Percentiles rank a stretch among this genome's conserved stretches.
phyloP scores from a whole-genome alignment of 441 rosid species.

The Gossypium gossypioides region DNA sequence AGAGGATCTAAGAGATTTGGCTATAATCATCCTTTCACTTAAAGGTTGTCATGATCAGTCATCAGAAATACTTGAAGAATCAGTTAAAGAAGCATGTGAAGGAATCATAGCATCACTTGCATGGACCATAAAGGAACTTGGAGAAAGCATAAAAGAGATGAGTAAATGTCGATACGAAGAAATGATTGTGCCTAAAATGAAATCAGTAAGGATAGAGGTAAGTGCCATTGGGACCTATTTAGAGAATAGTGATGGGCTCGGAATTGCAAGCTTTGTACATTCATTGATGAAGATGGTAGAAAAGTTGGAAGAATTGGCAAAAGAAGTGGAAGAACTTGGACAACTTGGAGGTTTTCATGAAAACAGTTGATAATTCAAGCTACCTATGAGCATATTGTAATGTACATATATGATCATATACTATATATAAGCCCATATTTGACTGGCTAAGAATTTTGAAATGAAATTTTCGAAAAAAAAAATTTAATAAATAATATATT shows the following conservation, averaged over 20 bases:
- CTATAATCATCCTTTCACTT: slow-evolving; percentile 37
- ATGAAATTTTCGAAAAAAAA: neutral
- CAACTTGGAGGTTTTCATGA: slow-evolving; percentile 32
- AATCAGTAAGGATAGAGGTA: slow-evolving; percentile 32
- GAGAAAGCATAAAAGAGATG: slow-evolving; percentile 45
- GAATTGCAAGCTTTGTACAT: slow-evolving; percentile 35
- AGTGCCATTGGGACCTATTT: neutral
- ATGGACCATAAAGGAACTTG: slow-evolving; percentile 42
- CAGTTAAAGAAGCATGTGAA: slow-evolving; percentile 37
- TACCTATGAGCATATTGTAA: neutral
- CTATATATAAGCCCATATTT: neutral
- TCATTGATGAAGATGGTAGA: slow-evolving; percentile 32
- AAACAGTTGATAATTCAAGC: neutral
- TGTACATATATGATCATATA: neutral
- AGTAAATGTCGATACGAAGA: slow-evolving; percentile 28
- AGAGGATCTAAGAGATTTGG: slow-evolving; percentile 40
- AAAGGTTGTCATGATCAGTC: slow-evolving; percentile 28
- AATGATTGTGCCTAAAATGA: slow-evolving; percentile 31
- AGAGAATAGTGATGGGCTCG: slow-evolving; percentile 28
- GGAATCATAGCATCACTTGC: slow-evolving; percentile 29
- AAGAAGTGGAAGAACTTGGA: slow-evolving; percentile 51
- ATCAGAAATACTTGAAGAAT: slow-evolving; percentile 12
- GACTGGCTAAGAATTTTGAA: neutral
- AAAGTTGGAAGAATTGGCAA: slow-evolving; percentile 42
- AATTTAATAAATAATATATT: too few species aligned